phyloP scores from a whole-genome alignment of 768 basidiomycete species.

The Tephrocybe sp. region DNA sequence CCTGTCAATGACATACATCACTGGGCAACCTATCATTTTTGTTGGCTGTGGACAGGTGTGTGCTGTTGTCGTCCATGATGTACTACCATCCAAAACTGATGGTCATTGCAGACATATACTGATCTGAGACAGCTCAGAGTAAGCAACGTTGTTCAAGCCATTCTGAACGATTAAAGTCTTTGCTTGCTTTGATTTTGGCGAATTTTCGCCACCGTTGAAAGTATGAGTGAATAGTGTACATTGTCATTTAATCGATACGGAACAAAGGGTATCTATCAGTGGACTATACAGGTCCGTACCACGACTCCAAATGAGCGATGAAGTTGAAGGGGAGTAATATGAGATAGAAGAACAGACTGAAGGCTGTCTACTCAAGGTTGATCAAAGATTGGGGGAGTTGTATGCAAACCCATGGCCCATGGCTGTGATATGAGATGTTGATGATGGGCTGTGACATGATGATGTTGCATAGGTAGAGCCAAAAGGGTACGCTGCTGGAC shows the following conservation, averaged over 20 bases:
- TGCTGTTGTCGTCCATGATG: slow-evolving; percentile 2
- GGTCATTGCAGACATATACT: slow-evolving; percentile 77
- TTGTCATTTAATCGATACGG: background rate
- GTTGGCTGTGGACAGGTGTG: slow-evolving; percentile 95
- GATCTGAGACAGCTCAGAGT: slow-evolving; percentile 91
- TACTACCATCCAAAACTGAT: background rate
- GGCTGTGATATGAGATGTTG: background rate
- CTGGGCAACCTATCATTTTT: slow-evolving; percentile 97
- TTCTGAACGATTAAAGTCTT: slow-evolving; percentile 64
- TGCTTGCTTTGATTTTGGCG: too few species aligned
- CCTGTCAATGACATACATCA: slow-evolving; percentile 98
- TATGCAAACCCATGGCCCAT: slow-evolving; percentile 1
- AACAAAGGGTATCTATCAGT: too few species aligned
- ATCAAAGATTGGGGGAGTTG: background rate
- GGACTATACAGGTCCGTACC: too few species aligned
- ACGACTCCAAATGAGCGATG: too few species aligned
- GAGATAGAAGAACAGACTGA: too few species aligned
- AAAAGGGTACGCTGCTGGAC: slow-evolving; percentile 1
- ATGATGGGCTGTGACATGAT: background rate
- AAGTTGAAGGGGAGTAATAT: too few species aligned
- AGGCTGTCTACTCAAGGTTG: too few species aligned
- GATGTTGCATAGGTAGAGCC: slow-evolving; percentile 2
- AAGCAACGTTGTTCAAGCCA: slow-evolving; percentile 89
- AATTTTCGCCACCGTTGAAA: background rate
- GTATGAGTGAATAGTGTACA: background rate